Base-by-base conservation (phyloP, 495 filamentous ascomycete genomes). In the Apiosordaria backusii region DNA sequence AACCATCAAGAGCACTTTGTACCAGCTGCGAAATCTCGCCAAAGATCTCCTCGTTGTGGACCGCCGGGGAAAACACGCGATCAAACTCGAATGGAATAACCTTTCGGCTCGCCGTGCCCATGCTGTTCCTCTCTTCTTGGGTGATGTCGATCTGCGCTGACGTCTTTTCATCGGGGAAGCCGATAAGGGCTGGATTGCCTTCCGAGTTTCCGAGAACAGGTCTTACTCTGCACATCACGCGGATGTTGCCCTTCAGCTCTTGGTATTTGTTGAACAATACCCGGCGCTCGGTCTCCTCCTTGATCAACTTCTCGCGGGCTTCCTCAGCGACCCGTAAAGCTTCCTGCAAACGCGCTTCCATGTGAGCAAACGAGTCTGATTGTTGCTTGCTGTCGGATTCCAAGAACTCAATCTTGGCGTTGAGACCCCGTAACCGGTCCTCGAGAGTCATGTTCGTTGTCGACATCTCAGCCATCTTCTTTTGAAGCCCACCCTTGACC, bases 211-310 rank as follows among this genome's bases (percentile, higher is more conserved):
- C 74, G 3, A 95, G 81, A 0, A 90, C 81, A 2, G 96, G 95
- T n/a, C 96, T 90, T 29, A 97, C 93, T 71, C 95, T 88, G 75
- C 93, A 97, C 84, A 98, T 98, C 50, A 99, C 95, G 10, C 95
- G 90, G 69, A 99, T 99, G 70, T 99, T 99, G 63, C 95, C 95
- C 77, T 97, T 97, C n/a, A 99, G 84, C 70, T 99, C 96, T 74
- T 98, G 93, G 45, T 98, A 93, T 75, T 97, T 93, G 74, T 98
- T 97, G 80, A 97, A 96, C 10, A 99, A 86, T 70, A 95, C 93
- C 50, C 96, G 87, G 26, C 95, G 86, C 23, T 97, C 79, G 1
- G 91, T 96, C 75, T 99, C 95, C 75, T 99, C 95, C 63, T 86
- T 89, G 60, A 95, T 89, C 27, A 99, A 79, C 73, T 94, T 97